Base-by-base conservation (phyloP, 2,329 filamentous ascomycete genomes). In the Fusarium citri region DNA sequence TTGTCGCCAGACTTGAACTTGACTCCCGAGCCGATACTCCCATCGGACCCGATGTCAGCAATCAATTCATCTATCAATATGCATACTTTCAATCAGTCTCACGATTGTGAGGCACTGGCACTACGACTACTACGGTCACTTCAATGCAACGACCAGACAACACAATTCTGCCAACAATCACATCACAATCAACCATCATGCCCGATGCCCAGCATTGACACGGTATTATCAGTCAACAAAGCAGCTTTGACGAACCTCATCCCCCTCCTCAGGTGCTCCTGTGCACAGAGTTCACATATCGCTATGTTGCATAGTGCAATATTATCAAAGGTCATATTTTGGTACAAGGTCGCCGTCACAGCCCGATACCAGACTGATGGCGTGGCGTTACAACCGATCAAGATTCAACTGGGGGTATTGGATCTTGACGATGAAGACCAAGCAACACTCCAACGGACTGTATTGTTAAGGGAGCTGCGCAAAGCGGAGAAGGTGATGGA, bases 381-480 rank as follows among this genome's bases (percentile, higher is more conserved):
- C 0, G 34, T 62, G 0, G 48, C 50, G 5, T 5, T 67, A 6
- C 53, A 45, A 3, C 66, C 66, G 1, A 67, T 70, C 43, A 69
- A 69, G 40, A 63, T 69, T 3, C 66, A 70, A 2, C 10, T 69
- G 4, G 66, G 66, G 0, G 67, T 70, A 23, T 0, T 69, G 7
- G 66, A 70, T 12, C 56, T 69, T 7, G 66, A 69, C 0, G 66
- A 67, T 3, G 66, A 69, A 5, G 66, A 70, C 5, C 66, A 69
- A 11, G 66, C 55, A 0, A 70, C 62, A 0, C 43, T 69, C 2
- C 59, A 69, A 3, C 23, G 28, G 1, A 46, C 61, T 14, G 43
- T 69, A 1, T 18, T 69, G 1, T 5, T 70, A 3, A 28, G 66
- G 4, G 66, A 69, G 14, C 5, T 69, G 1, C 49, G 61, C 0